These are phyloP conservation scores for Eucalyptus leucophloia DNA, from an alignment of 345 rosid genomes.

Conservation along the genomic window DNA sequence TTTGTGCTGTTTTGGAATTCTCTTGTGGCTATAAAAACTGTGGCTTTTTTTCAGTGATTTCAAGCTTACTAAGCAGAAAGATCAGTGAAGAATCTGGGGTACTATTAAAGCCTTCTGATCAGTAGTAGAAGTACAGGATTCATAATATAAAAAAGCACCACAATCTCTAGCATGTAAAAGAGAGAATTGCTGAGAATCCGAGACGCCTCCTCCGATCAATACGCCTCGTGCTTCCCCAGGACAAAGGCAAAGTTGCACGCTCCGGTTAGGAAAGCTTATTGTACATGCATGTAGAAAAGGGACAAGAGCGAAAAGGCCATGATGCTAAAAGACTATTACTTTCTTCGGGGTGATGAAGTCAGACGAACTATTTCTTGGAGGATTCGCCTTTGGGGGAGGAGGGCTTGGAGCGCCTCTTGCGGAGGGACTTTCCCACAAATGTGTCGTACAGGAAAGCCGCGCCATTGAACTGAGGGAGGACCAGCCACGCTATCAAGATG, in stretches of 20 bases:
- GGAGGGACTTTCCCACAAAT: conserved; percentile 4
- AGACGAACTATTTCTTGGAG: not conserved
- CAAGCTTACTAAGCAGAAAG: not conserved
- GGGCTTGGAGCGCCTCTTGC: not conserved
- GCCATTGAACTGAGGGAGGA: conserved; percentile 32
- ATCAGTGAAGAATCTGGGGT: not conserved
- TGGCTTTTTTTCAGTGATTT: not conserved
- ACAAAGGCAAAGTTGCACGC: not conserved
- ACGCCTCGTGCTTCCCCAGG: not conserved
- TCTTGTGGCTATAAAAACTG: not conserved
- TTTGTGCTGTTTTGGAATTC: not conserved
- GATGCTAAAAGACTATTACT: not conserved
- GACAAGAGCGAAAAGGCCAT: not conserved
- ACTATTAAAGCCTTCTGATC: not conserved
- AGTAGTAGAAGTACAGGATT: not conserved
- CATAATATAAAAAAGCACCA: not conserved
- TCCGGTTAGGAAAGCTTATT: not conserved
- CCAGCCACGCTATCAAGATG: conserved; percentile 23
- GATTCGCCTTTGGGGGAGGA: not conserved
- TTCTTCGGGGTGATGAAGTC: not conserved
- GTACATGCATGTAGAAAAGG: not conserved
- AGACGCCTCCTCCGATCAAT: not conserved
- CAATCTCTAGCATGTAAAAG: not conserved
- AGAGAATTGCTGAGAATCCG: not conserved
- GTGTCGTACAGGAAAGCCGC: conserved; percentile 27